phyloP scores from a whole-genome alignment of 2,329 filamentous ascomycete species.

The Cercospora zeina region DNA sequence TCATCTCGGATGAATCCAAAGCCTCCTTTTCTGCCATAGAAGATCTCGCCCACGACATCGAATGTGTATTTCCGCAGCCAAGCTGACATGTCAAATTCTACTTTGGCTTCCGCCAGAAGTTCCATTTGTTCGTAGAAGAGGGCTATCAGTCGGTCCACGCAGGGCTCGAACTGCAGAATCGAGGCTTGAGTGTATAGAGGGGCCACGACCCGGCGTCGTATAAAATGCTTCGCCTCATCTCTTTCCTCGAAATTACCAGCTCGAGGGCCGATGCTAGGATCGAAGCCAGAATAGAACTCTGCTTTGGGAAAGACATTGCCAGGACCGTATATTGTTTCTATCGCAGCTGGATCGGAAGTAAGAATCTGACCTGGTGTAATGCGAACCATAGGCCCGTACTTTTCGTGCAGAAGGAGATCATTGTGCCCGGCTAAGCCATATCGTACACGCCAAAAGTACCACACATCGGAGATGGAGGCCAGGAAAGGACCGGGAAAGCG shows the following conservation, averaged over 20 bases:
- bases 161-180: constrained; percentile 17
- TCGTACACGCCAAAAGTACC: constrained; percentile 14
- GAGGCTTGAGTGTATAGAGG: constrained; percentile 18
- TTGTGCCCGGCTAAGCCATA: constrained; percentile 6
- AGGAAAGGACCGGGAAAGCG: constrained; percentile 46
- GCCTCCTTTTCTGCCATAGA: constrained; percentile 19
- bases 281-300: constrained; percentile 24
- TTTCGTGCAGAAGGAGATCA: constrained; percentile 37
- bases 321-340: constrained; percentile 46
- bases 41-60: constrained; percentile 22
- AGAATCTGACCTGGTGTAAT: constrained; percentile 51
- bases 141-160: constrained; percentile 16
- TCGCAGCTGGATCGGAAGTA: constrained; percentile 44
- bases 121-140: constrained; percentile 19
- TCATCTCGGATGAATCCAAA: constrained; percentile 19
- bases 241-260: constrained; percentile 14
- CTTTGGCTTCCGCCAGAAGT: not conserved
- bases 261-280: constrained; percentile 10
- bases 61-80: constrained; percentile 24
- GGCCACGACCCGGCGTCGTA: constrained; percentile 13
- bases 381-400: constrained; percentile 50
- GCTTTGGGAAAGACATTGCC: constrained; percentile 30
- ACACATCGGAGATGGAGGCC: constrained; percentile 23
- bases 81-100: constrained; percentile 12
- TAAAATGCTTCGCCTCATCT: constrained; percentile 14